Conservation (phyloP, 345 rosid species). For the Trapa incisa region DNA sequence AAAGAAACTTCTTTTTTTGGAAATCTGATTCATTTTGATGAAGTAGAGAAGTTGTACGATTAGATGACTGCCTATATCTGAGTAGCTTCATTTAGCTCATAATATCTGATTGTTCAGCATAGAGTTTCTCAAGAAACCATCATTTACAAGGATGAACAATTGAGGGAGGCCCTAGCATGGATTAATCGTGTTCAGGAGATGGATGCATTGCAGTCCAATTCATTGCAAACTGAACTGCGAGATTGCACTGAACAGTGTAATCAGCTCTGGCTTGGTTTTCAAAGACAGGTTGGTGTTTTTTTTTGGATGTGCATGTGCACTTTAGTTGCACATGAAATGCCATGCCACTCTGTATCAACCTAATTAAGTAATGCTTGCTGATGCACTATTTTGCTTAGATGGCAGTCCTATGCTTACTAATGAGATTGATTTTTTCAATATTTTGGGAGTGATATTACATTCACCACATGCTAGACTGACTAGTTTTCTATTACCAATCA, state of each 20-base stretch:
- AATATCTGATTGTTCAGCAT: conserved; percentile 41
- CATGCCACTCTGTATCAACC: neutral
- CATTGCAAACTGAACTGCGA: conserved; percentile 67
- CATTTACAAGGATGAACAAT: conserved; percentile 75
- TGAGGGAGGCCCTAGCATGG: conserved; percentile 77
- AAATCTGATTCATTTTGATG: neutral
- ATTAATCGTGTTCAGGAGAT: conserved; percentile 81
- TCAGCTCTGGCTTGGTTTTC: conserved; percentile 89
- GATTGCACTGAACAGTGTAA: conserved; percentile 83
- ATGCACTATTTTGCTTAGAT: neutral
- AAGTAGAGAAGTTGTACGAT: neutral
- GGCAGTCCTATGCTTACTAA: neutral
- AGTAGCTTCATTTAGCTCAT: neutral
- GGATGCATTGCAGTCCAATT: conserved; percentile 82
- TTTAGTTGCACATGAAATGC: neutral
- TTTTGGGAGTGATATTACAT: neutral
- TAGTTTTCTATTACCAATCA: conserved; percentile 19
- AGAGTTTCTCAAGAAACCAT: conserved; percentile 84
- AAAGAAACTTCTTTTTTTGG: neutral
- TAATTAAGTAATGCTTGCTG: neutral
- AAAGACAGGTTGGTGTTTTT: conserved; percentile 64
- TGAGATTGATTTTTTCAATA: neutral
- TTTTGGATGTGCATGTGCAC: conserved; percentile 8
- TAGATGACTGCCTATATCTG: neutral
- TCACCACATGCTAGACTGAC: conserved; percentile 6